These are phyloP conservation scores for Trypanosoma vivax DNA, from an alignment of 208 protist species.

Conservation along the genomic window DNA sequence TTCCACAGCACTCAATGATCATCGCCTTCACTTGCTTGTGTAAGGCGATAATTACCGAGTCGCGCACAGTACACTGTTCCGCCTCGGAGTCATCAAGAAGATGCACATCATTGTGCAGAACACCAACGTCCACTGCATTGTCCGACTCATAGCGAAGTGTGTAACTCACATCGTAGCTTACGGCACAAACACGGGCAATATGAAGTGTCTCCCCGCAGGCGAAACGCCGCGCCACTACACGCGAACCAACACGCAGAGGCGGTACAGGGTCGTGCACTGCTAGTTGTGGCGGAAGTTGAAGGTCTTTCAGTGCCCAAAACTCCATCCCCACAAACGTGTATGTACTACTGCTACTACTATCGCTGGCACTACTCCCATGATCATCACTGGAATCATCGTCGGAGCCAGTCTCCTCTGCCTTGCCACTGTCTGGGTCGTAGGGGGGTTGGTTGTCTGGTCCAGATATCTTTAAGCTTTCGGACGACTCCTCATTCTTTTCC, in stretches of 20 bases:
- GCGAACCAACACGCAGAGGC: conserved; percentile 43
- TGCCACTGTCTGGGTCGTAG: too few relatives aligned
- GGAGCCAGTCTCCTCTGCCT: too few relatives aligned
- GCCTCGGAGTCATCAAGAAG: conserved; percentile 30
- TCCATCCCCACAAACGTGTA: conserved; percentile 16
- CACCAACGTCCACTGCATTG: conserved; percentile 36
- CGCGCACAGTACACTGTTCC: conserved; percentile 52
- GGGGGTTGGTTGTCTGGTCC: too few relatives aligned
- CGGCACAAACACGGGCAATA: conserved; percentile 39
- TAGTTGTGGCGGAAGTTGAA: conserved; percentile 42
- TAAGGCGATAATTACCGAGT: conserved; percentile 47
- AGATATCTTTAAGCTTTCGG: too few relatives aligned
- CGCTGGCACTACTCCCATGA: not conserved
- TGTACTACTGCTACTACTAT: not conserved
- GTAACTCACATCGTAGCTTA: conserved; percentile 54
- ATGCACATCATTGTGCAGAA: conserved; percentile 66
- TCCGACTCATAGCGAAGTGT: conserved; percentile 48
- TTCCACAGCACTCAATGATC: conserved; percentile 46
- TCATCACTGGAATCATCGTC: not conserved
- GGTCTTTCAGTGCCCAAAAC: conserved; percentile 27
- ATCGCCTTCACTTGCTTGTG: conserved; percentile 36
- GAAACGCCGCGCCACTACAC: conserved; percentile 47
- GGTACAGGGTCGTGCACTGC: conserved; percentile 31
- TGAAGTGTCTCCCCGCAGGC: conserved; percentile 32
- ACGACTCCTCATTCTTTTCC: too few relatives aligned